Base-by-base conservation (phyloP, 768 basidiomycete genomes). In the Pulveroboletus ravenelii region DNA sequence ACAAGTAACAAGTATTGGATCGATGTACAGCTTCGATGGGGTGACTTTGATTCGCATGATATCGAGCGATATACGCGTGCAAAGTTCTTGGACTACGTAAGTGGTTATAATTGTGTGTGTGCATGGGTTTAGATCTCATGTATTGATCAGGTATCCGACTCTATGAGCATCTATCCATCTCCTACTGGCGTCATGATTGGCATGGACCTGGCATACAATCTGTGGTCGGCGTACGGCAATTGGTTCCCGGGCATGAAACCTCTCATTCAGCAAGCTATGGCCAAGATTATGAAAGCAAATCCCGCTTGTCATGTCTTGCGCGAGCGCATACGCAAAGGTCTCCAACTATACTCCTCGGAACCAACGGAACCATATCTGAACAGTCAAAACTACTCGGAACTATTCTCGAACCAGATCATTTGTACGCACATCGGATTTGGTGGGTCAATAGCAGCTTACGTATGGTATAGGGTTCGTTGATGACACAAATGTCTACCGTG, bases 231-330 rank as follows among this genome's bases (percentile, higher is more conserved):
- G 1, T 99, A 95, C 61, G 96, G 96, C 54, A 95, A 95, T 67
- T 98, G 91, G 92, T 96, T 97, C 87, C 96, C 96, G 13, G 95
- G 96, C 41, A 82, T 97, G 79, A 98, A 98, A 72, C 94, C 94
- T 5, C 78, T 99, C 53, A 86, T 99, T 51, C 95, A 96, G 68
- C 94, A 96, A 71, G 96, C 95, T 6, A 96, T 99, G 93, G 93
- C 89, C 12, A 99, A 98, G 79, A 89, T 99, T 68, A 95, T 98
- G 93, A 99, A 99, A 72, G 96, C 96, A 46, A 98, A 99, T 63
- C 96, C 96, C 23, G 96, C 96, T 13, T 85, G 88, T 47, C 96
- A 98, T 65, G 96, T 99, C 37, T 75, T 99, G 50, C 89, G 96
- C 48, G 96, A 99, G 73, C 96, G 96, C 72, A 97, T 99, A 61